Evolutionary conservation across 768 basidiomycete genomes (phyloP).

Genomic region (Pisolithus sp.): DNA sequence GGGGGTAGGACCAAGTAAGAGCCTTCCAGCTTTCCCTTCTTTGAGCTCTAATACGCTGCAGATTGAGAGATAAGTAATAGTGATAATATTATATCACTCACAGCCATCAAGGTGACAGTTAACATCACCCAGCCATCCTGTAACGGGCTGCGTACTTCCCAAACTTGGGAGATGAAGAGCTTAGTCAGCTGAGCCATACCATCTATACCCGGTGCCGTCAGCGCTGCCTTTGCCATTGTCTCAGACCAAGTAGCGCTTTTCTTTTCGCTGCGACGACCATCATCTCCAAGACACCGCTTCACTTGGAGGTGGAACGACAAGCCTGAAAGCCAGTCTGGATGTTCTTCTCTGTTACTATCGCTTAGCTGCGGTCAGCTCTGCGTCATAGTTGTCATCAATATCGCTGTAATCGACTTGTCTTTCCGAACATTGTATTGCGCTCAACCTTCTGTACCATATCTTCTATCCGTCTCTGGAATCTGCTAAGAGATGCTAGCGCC

Average conservation of each 20-base stretch:
- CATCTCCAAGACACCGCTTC: conserved; percentile 8
- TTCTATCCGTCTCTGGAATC: not conserved
- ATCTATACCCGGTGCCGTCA: not conserved
- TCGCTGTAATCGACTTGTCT: not conserved
- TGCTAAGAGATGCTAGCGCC: conserved; percentile 27
- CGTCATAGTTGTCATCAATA: not conserved
- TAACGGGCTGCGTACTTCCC: no score
- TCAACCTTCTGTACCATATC: not conserved
- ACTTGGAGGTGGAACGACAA: not conserved
- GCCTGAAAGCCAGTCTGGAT: not conserved
- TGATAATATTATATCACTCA: no score
- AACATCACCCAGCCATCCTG: no score
- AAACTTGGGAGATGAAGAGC: no score
- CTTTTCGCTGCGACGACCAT: conserved; percentile 1
- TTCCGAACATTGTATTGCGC: not conserved
- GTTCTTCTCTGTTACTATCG: not conserved
- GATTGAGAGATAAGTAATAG: no score
- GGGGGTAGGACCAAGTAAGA: no score
- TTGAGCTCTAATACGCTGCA: no score
- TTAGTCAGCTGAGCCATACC: conserved; percentile 1
- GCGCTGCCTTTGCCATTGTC: conserved; percentile 2
- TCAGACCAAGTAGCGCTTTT: not conserved
- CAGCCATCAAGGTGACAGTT: no score
- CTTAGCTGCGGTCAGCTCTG: conserved; percentile 3
- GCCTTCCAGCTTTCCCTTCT: no score